phyloP scores from a whole-genome alignment of 805 yeast species.

The Ogataea pignaliae region DNA sequence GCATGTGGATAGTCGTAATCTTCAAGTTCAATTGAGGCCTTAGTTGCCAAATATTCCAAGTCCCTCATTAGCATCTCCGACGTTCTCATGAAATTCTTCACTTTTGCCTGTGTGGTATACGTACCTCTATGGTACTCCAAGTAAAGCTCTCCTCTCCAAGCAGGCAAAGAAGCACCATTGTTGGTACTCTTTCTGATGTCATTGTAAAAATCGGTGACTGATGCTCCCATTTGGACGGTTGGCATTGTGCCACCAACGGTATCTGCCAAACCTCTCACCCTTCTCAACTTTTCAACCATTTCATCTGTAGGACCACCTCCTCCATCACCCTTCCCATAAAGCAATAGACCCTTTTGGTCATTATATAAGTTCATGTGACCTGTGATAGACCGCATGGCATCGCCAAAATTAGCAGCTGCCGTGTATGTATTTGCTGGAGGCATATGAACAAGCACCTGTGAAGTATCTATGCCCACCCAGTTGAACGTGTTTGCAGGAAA shows the following conservation, averaged over 20 bases:
- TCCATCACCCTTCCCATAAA: constrained; percentile 95
- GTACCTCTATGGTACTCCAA: constrained; percentile 97
- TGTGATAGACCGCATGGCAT: constrained; percentile 70
- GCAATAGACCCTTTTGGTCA: constrained; percentile 73
- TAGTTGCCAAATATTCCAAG: constrained; percentile 76
- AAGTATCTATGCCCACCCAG: constrained; percentile 93
- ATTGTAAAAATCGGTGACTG: constrained; percentile 79
- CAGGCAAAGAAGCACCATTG: constrained; percentile 64
- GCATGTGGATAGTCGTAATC: constrained; percentile 67
- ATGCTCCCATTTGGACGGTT: constrained; percentile 68
- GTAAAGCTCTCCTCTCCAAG: constrained; percentile 93
- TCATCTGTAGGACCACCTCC: constrained; percentile 98
- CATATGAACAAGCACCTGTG: constrained; percentile 94
- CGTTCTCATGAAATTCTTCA: constrained; percentile 74
- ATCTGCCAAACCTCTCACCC: constrained; percentile 84
- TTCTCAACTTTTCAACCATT: constrained; percentile 87
- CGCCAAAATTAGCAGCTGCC: constrained; percentile 89
- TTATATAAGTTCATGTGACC: constrained; percentile 83
- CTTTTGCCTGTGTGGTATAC: constrained; percentile 88
- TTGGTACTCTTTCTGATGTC: constrained; percentile 57
- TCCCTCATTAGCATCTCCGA: constrained; percentile 79
- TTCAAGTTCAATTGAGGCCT: constrained; percentile 53
- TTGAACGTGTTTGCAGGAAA: constrained; percentile 90
- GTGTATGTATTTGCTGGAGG: constrained; percentile 97
- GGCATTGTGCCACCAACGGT: constrained; percentile 74